Evolutionary conservation across 2,329 filamentous ascomycete species (phyloP).

Genomic region (Elsinoe perseae): DNA sequence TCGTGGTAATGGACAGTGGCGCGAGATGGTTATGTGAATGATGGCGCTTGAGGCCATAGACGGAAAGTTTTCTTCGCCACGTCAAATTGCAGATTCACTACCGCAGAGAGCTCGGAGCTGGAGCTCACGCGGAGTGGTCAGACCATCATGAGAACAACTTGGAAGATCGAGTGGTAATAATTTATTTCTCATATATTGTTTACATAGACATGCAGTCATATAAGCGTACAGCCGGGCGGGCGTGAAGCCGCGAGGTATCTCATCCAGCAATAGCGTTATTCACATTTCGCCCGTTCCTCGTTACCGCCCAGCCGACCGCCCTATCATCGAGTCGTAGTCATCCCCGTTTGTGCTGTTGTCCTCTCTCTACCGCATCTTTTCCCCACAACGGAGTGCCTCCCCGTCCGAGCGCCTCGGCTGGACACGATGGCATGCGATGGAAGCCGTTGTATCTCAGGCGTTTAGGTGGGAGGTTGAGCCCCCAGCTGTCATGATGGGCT

Average conservation of each 20-base stretch:
- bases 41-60: not conserved
- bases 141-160: not conserved
- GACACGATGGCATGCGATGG: not conserved
- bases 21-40: not conserved
- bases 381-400: not conserved
- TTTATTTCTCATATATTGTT: not conserved
- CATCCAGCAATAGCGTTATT: not conserved
- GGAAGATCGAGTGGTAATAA: not conserved
- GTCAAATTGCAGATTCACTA: not conserved
- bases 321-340: not conserved
- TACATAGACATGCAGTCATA: not conserved
- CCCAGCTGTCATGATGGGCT: not conserved
- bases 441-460: not conserved
- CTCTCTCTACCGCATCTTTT: not conserved
- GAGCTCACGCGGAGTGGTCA: not conserved
- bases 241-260: not conserved
- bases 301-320: not conserved
- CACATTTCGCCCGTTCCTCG: not conserved
- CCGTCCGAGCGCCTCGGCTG: not conserved
- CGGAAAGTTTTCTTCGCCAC: not conserved
- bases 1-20: too few relatives aligned
- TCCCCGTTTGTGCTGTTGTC: not conserved
- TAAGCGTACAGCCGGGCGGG: not conserved
- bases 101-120: not conserved
- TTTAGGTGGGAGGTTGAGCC: not conserved